Base-by-base conservation (phyloP, 495 filamentous ascomycete genomes). In the Glutinoglossum americanum region DNA sequence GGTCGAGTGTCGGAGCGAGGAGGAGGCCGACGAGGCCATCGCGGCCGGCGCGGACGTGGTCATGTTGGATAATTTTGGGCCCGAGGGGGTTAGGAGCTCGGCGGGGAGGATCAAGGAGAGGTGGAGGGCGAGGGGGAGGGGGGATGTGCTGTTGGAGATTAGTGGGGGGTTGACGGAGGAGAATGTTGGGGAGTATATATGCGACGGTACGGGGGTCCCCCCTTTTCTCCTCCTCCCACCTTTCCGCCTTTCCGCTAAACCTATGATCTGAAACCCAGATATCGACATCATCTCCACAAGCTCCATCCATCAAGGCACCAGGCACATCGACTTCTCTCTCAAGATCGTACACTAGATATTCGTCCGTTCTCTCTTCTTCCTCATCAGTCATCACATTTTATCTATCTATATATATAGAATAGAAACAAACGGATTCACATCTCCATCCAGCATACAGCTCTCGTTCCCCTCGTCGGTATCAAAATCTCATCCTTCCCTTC, bases 201-300 rank as follows among this genome's bases (percentile, higher is more conserved):
- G 83, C 69, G 77, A 84, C 60, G 78, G 79, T 81, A 57, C 61
- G 76, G 68, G 26, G 59, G 33, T 47, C 32, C 19, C 9, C 5
- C 35, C 7, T 10, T 21, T n/a, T 15, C 37, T 17, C 13, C 37
- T 13, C 37, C 25, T 41, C 48, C 17, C 55, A 13, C 19, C 41
- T n/a, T n/a, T n/a, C n/a, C n/a, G n/a, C n/a, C n/a, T n/a, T n/a
- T n/a, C n/a, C n/a, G n/a, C n/a, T n/a, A 51, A 30, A 8, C 13
- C 39, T 10, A 25, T 58, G 21, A 61, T 47, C 4, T 41, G 60
- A 35, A 5, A 35, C n/a, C 4, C 53, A 81, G 87, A 95, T 73
- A 79, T 98, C 62, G 92, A 98, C 72, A 85, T 97, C 62, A 76
- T 96, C 60, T 94, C 87, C 25, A 94, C 89, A 30, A 96, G 90